Percentiles rank a stretch among this genome's conserved stretches.
Evolutionary conservation across 352 stramenopile genomes (phyloP).

Genomic region (Plasmopara muralis): DNA sequence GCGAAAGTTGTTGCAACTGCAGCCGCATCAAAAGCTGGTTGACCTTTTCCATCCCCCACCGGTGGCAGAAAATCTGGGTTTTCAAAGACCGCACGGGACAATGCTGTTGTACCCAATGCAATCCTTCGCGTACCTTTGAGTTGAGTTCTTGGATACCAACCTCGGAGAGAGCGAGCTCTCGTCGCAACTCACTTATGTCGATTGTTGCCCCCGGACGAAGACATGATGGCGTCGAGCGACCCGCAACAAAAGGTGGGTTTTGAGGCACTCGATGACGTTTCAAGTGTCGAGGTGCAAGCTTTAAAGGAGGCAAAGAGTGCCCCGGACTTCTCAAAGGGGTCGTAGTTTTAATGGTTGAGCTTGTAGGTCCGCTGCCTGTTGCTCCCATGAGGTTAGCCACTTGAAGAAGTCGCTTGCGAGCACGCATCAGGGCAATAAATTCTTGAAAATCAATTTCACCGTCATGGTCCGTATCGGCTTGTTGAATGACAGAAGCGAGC

Average conservation of each 20-base stretch:
- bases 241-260: constrained; percentile 34
- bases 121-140: constrained; percentile 59
- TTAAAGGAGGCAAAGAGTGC: constrained; percentile 49
- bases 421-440: constrained; percentile 74
- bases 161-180: constrained; percentile 74
- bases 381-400: constrained; percentile 66
- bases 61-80: constrained; percentile 79
- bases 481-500: constrained; percentile 50
- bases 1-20: constrained; percentile 56
- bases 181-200: constrained; percentile 48
- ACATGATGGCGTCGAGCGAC: constrained; percentile 47
- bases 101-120: constrained; percentile 83
- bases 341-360: constrained; percentile 3
- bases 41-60: constrained; percentile 83
- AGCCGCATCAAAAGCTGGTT: constrained; percentile 62
- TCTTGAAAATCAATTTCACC: constrained; percentile 76
- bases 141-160: constrained; percentile 74
- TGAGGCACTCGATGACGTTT: constrained; percentile 44
- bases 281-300: constrained; percentile 34
- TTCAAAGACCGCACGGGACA: constrained; percentile 75
- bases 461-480: constrained; percentile 66
- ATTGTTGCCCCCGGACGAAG: constrained; percentile 42
- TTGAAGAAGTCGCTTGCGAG: constrained; percentile 60
- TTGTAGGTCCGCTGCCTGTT: constrained; percentile 26
- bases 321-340: background rate